Base-by-base conservation (phyloP, 805 yeast species). In the Nakazawaea holstii region DNA sequence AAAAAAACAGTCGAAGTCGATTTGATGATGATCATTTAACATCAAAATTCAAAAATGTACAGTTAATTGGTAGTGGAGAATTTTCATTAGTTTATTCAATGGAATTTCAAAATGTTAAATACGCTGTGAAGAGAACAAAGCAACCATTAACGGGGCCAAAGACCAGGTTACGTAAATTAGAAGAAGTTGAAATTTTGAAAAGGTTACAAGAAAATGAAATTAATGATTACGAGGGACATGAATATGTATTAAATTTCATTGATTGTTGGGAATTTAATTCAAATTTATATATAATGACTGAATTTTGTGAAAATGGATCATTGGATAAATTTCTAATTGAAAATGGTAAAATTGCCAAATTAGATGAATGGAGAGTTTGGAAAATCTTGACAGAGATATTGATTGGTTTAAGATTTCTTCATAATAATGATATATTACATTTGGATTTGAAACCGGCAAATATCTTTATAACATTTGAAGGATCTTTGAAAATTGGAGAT, bases 311-410 rank as follows among this genome's bases (percentile, higher is more conserved):
- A 59, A 67, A 91, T 60, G 98, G 98, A 1, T 87, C 94, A 20
- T 67, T 94, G 49, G 94, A 83, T 58, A 79, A 79, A 50, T 94
- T 92, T 59, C 65, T 94, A 45, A 74, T 81, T 30, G 95, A 87
- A 54, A 84, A 82, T 61, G 89, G 88, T 20, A 80, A 84, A 42
- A 74, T 82, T 36, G 78, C 87, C 29, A 82, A 83, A 56, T 72
- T 94, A 44, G 99, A 94, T 61, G 99, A 94, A 63, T 94, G 97
- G 85, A 77, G 99, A 56, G 91, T 92, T 36, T 94, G 99, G 99
- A 94, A 94, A 67, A 92, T 94, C 39, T 70, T 94, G 54, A 83
- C 85, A 44, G 99, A 92, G 61, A 72, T 91, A 14, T 66, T 88
- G 37, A 73, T 79, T 58, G 99, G 97, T 0, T 68, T 94, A 50